Conservation (phyloP, 129 eudicot species). For the Chrysanthemum seticuspe region DNA sequence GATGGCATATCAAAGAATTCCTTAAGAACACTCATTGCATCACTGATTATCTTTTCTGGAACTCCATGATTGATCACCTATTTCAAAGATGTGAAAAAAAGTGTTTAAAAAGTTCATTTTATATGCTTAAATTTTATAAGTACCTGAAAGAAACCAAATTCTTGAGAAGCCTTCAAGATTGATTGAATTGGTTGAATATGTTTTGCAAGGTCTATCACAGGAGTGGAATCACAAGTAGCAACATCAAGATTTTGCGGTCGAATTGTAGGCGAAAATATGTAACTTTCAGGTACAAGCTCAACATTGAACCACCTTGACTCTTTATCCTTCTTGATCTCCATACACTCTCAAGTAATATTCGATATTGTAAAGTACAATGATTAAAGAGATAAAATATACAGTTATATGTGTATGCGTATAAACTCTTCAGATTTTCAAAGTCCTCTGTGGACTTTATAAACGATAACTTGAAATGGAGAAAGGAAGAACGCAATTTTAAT, state of each 20-base stretch:
- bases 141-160: constrained; percentile 23
- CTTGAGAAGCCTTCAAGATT: constrained; percentile 24
- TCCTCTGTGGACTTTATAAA: not conserved
- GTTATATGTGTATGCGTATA: not conserved
- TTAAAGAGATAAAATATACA: not conserved
- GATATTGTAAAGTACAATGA: constrained; percentile 1
- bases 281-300: constrained; percentile 28
- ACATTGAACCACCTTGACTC: constrained; percentile 27
- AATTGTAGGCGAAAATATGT: constrained; percentile 25
- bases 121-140: not conserved
- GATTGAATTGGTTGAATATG: constrained; percentile 5
- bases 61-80: constrained; percentile 75
- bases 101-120: not conserved
- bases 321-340: constrained; percentile 24
- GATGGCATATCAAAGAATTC: constrained; percentile 47
- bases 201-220: constrained; percentile 30
- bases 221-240: constrained; percentile 23
- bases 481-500: not conserved
- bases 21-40: constrained; percentile 40
- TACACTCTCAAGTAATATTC: not conserved
- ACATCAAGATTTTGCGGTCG: constrained; percentile 23
- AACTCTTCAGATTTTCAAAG: not conserved
- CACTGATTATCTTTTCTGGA: constrained; percentile 35
- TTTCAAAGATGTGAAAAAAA: not conserved
- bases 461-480: not conserved